These are phyloP conservation scores for Trichoderma sp. DNA, from an alignment of 2,329 filamentous ascomycete genomes.

Conservation along the genomic window DNA sequence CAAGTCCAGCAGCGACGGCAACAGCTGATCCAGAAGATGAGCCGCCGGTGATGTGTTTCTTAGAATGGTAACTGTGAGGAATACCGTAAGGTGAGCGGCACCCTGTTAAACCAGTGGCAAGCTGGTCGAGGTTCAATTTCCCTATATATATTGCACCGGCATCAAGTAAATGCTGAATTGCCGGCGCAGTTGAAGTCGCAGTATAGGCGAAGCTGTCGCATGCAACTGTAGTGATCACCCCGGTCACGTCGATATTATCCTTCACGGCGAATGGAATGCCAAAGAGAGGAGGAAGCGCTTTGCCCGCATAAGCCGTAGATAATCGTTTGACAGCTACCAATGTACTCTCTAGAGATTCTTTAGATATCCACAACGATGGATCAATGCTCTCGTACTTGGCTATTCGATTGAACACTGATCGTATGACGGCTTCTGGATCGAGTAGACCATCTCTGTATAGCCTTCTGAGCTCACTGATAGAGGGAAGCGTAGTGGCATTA, in stretches of 20 bases:
- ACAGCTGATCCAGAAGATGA: constrained; percentile 25
- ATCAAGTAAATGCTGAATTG: constrained; percentile 23
- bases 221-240: constrained; percentile 21
- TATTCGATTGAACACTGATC: background rate
- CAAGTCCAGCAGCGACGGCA: constrained; percentile 24
- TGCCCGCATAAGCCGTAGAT: constrained; percentile 1
- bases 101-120: constrained; percentile 25
- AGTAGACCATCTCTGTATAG: background rate
- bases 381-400: background rate
- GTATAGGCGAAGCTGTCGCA: constrained; percentile 19
- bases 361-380: constrained; percentile 1
- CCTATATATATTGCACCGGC: constrained; percentile 39
- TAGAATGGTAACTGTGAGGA: constrained; percentile 22
- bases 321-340: background rate
- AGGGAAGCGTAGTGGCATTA: background rate
- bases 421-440: background rate
- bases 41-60: constrained; percentile 24
- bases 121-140: constrained; percentile 51
- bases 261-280: constrained; percentile 26
- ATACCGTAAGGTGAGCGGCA: constrained; percentile 22
- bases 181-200: constrained; percentile 22
- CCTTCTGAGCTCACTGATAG: background rate
- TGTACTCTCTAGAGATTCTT: background rate
- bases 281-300: constrained; percentile 23
- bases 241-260: constrained; percentile 26